Base-by-base conservation (phyloP, 2,329 filamentous ascomycete genomes). In the Penicillium hesseltinei region DNA sequence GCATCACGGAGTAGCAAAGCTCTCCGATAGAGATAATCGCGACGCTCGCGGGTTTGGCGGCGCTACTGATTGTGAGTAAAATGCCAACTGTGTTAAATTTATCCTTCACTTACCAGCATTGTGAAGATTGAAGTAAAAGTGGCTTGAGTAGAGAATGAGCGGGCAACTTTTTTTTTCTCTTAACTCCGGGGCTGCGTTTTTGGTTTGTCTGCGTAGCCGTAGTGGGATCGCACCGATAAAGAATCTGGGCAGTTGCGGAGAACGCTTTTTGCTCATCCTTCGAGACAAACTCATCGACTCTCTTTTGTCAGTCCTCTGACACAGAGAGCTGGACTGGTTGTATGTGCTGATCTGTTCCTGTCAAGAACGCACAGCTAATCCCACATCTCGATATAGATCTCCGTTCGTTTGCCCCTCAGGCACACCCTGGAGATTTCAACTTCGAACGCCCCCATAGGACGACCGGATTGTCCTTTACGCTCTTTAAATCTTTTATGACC, bases 11-110 rank as follows among this genome's bases (percentile, higher is more conserved):
- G 84, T 23, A 91, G 88, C 57, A 97, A 82, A 38, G 94, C 93
- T 70, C 90, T 88, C 59, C 93, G 87, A 75, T 97, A 96, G 68
- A 99, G 86, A 75, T 97, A 95, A 73, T 95, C 91, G 66, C 90
- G 83, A 67, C 91, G 83, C 75, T 92, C 86, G 66, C 90, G 86
- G 61, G 88, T 87, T 82, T 91, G 88, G 81, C 88, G 84, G 69
- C 88, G 84, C 78, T 84, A 64, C 36, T 45, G 15, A 54, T 56
- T 19, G 57, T 49, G 4, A 56, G 35, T 57, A 29, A 49, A 29
- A 39, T 31, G 4, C 10, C 29, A 23, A 5, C 21, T 5, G 5
- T 40, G 3, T 36, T 8, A 10, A 27, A 9, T 31, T 13, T 17
- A 13, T 23, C 11, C 31, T 54, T 19, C 10, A 67, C 70, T 48